Percentiles rank a stretch among this genome's conserved stretches.
Evolutionary conservation across 2,329 filamentous ascomycete species (phyloP).

Genomic region (Tolypocladium endophyticum): DNA sequence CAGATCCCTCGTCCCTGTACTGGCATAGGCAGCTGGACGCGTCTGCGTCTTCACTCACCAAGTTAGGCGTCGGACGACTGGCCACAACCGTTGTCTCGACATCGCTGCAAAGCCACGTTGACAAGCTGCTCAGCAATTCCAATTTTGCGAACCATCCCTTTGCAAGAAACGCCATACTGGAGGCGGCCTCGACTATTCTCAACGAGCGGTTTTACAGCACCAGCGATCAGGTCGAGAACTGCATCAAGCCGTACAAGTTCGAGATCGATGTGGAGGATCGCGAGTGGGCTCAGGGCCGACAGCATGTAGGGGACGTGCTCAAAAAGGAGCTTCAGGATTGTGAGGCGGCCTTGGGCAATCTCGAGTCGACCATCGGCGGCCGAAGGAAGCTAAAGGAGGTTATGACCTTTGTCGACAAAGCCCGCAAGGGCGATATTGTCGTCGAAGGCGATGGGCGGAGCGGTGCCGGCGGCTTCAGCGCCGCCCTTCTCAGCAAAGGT

Average conservation of each 20-base stretch:
- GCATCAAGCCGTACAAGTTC: constrained; percentile 97
- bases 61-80: constrained; percentile 83
- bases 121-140: constrained; percentile 65
- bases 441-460: constrained; percentile 75
- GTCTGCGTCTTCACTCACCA: constrained; percentile 80
- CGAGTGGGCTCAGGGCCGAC: constrained; percentile 79
- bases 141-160: constrained; percentile 87
- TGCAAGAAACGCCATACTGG: constrained; percentile 82
- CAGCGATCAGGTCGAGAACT: constrained; percentile 95
- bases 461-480: constrained; percentile 88
- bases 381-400: constrained; percentile 82
- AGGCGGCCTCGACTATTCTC: constrained; percentile 80
- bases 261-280: constrained; percentile 88
- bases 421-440: constrained; percentile 72
- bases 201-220: constrained; percentile 96
- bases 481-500: constrained; percentile 76
- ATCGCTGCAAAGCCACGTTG: constrained; percentile 76
- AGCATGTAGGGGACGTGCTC: constrained; percentile 71
- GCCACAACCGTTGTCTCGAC: constrained; percentile 86
- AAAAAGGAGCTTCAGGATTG: constrained; percentile 81
- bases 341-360: constrained; percentile 62
- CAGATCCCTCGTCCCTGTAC: constrained; percentile 73
- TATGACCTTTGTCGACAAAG: constrained; percentile 81
- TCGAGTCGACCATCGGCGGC: constrained; percentile 72
- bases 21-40: constrained; percentile 94